phyloP scores from a whole-genome alignment of 345 rosid species.

The Streptanthus diversifolius region DNA sequence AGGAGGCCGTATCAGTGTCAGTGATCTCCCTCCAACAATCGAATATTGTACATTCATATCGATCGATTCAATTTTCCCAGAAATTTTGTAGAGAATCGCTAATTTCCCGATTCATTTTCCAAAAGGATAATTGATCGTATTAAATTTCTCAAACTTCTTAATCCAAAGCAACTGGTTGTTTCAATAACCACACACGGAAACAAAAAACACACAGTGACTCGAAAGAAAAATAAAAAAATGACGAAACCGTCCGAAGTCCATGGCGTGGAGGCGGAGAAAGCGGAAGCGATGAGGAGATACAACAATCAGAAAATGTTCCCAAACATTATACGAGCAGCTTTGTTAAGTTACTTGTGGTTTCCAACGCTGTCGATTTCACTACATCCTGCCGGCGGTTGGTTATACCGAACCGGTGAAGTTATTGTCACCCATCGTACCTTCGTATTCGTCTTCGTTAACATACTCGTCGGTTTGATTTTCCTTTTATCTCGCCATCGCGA shows the following conservation, averaged over 20 bases:
- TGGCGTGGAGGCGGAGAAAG: conserved; percentile 28
- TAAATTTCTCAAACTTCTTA: neutral
- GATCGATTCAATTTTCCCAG: conserved; percentile 12
- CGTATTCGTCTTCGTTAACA: conserved; percentile 5
- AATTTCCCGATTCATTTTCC: conserved; percentile 11
- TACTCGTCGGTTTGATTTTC: conserved; percentile 9
- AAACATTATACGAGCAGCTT: neutral
- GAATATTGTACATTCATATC: neutral
- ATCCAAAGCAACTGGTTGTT: neutral
- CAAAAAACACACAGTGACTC: neutral
- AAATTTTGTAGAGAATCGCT: neutral
- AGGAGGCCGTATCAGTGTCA: neutral
- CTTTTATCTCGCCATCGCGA: neutral
- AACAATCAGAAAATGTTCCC: neutral
- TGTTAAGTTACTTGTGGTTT: neutral
- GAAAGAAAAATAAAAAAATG: neutral
- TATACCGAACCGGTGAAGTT: neutral
- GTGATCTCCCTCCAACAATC: conserved; percentile 3
- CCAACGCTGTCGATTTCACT: neutral
- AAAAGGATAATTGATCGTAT: neutral
- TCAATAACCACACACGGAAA: neutral
- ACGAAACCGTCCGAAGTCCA: neutral
- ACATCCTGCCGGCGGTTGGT: neutral
- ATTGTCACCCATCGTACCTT: neutral
- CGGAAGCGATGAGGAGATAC: conserved; percentile 32